Conservation (phyloP, 805 yeast species). For the Candida xiaguanensis region DNA sequence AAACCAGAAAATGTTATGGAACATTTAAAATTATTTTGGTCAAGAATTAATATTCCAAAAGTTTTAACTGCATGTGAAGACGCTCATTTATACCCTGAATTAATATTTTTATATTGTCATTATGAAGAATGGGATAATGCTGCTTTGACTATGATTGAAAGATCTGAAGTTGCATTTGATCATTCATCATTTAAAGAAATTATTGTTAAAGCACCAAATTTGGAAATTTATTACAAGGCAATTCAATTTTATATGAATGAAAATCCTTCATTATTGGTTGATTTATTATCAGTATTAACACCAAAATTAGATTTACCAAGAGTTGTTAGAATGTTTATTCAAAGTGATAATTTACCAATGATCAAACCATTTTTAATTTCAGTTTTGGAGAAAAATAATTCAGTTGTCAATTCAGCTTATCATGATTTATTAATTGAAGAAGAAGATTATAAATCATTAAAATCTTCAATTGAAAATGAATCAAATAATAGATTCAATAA, state of each 20-base stretch:
- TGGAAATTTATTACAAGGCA: slow-evolving; percentile 96
- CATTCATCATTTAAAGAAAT: slow-evolving; percentile 93
- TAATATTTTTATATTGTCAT: slow-evolving; percentile 93
- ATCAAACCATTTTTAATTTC: slow-evolving; percentile 92
- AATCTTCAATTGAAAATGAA: slow-evolving; percentile 72
- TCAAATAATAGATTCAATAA: slow-evolving; percentile 89
- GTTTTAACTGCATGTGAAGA: slow-evolving; percentile 90
- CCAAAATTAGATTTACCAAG: slow-evolving; percentile 92
- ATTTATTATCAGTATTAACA: slow-evolving; percentile 75
- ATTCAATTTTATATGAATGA: slow-evolving; percentile 89
- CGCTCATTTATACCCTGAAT: slow-evolving; percentile 94
- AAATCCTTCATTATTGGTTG: slow-evolving; percentile 88
- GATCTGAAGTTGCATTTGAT: slow-evolving; percentile 87
- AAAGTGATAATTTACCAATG: slow-evolving; percentile 93
- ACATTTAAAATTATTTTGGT: slow-evolving; percentile 96
- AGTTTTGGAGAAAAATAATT: slow-evolving; percentile 84
- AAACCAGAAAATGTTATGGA: slow-evolving; percentile 89
- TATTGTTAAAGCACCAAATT: slow-evolving; percentile 88
- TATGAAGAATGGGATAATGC: slow-evolving; percentile 99
- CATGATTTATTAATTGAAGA: slow-evolving; percentile 95
- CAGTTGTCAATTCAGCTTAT: slow-evolving; percentile 90
- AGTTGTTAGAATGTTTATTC: slow-evolving; percentile 90
- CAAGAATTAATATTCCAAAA: slow-evolving; percentile 95
- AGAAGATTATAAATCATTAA: slow-evolving; percentile 88
- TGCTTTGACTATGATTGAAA: slow-evolving; percentile 93